Evolutionary conservation across 1,284 basidiomycete species (phyloP).

Genomic region (Ustilago esculenta): DNA sequence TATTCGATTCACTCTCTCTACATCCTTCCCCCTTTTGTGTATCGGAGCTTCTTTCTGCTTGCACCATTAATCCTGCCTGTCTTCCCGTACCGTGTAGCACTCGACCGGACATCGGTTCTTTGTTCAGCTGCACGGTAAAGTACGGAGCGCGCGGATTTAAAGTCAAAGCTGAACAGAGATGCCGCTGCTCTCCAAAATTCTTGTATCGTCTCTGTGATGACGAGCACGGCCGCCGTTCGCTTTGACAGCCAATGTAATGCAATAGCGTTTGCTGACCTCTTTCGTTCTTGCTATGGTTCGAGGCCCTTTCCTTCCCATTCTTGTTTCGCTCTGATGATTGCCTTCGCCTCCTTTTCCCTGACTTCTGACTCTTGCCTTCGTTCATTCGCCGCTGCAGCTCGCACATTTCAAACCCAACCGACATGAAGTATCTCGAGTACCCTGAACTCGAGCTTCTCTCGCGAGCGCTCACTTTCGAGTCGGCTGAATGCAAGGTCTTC

Average conservation of each 20-base stretch:
- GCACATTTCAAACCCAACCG: neutral
- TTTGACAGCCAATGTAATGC: too few relatives aligned
- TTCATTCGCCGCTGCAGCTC: conserved; percentile 1
- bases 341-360: neutral
- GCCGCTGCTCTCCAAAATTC: neutral
- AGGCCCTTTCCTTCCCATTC: neutral
- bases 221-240: neutral
- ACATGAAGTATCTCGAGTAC: conserved; percentile 90
- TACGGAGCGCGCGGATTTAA: too few relatives aligned
- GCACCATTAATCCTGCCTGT: neutral
- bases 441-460: conserved; percentile 82
- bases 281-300: conserved; percentile 9
- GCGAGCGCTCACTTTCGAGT: conserved; percentile 76
- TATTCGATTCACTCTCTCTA: conserved; percentile 13
- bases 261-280: conserved; percentile 28
- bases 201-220: neutral
- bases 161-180: neutral
- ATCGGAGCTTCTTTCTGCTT: neutral
- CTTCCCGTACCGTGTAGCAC: neutral
- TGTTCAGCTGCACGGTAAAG: too few relatives aligned
- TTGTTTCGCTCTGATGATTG: neutral
- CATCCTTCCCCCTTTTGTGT: neutral
- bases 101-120: conserved; percentile 5
- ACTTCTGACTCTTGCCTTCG: neutral
- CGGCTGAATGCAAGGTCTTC: conserved; percentile 87